phyloP scores from a whole-genome alignment of 2,329 filamentous ascomycete genomes.

The Paecilomyces sp. region DNA sequence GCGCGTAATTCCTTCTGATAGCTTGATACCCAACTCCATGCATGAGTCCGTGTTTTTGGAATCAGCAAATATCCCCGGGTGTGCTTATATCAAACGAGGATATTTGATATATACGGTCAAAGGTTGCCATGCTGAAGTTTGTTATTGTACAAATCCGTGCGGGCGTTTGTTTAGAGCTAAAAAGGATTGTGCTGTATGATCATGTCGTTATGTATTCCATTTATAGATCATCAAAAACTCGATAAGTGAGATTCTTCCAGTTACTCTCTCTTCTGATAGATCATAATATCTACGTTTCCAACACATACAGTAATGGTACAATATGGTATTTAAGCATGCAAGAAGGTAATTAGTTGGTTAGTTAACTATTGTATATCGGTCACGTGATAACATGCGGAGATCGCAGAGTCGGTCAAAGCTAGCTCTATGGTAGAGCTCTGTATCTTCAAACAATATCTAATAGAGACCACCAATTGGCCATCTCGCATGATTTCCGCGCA shows the following conservation, averaged over 20 bases:
- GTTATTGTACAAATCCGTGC: neutral
- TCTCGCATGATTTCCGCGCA: neutral
- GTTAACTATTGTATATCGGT: neutral
- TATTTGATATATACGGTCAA: neutral
- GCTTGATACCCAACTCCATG: neutral
- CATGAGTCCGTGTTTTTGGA: neutral
- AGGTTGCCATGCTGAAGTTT: neutral
- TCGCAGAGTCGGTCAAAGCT: neutral
- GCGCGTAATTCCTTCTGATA: constrained; percentile 7
- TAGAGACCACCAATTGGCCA: neutral
- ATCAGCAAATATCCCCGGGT: neutral
- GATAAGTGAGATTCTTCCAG: neutral
- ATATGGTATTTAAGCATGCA: too few relatives aligned
- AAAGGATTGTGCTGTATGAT: neutral
- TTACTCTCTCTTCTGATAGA: too few relatives aligned
- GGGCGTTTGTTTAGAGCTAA: neutral
- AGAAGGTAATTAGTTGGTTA: too few relatives aligned
- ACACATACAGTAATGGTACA: too few relatives aligned
- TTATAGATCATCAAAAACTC: neutral
- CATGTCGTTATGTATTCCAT: neutral
- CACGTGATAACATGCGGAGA: neutral
- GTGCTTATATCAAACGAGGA: neutral
- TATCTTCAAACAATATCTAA: neutral
- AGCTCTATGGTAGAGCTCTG: neutral
- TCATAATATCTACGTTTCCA: too few relatives aligned